These are phyloP conservation scores for Dendrothele bispora DNA, from an alignment of 768 basidiomycete genomes.

Conservation along the genomic window DNA sequence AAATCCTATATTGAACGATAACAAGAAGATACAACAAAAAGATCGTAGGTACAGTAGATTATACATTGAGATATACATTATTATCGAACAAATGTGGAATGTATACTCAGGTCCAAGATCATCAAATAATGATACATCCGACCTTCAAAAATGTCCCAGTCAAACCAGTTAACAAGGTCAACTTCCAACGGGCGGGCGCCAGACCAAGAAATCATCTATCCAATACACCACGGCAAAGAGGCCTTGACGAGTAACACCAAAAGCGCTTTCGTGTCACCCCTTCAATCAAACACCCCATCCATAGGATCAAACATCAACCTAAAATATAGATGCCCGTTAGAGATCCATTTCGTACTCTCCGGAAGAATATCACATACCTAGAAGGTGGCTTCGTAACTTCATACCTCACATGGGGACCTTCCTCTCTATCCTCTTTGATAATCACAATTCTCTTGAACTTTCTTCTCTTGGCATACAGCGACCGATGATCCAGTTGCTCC, in stretches of 20 bases:
- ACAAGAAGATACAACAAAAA: no score
- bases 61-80: no score
- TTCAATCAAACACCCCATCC: constrained; percentile 2
- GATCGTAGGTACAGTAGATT: no score
- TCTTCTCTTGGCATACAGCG: constrained; percentile 30
- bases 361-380: constrained; percentile 21
- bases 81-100: not conserved
- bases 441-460: constrained; percentile 39
- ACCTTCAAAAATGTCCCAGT: no score
- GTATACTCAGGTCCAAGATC: not conserved
- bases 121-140: no score
- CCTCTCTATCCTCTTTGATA: constrained; percentile 25
- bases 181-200: not conserved
- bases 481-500: constrained; percentile 41
- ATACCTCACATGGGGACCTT: constrained; percentile 33
- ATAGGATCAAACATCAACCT: constrained; percentile 1
- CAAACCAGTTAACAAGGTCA: no score
- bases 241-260: not conserved
- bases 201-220: not conserved
- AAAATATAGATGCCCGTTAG: not conserved
- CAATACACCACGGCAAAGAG: not conserved
- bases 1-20: no score
- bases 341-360: not conserved
- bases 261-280: not conserved
- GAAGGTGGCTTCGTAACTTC: constrained; percentile 25